Evolutionary conservation across 257 asterid genomes (phyloP), one percentile per base, ranked within the genome.

Genomic region (Leonotis leonurus): DNA sequence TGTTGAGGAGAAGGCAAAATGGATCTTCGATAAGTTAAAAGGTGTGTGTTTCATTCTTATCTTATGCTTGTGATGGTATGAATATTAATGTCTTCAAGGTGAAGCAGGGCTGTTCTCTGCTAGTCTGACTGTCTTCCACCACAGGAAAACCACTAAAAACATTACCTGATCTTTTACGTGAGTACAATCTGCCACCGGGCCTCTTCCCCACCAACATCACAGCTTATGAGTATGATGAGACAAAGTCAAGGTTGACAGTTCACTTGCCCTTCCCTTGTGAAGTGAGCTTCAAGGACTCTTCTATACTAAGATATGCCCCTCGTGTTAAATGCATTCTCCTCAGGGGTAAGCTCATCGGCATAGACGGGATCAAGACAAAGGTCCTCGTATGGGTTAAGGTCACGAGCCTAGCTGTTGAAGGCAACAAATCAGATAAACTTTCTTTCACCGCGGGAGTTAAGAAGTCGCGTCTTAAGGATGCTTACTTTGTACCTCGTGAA

Each of bases 1-100:
- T 10, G 91, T 89, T 61, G 97, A 89, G 76, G 95, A 86, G 71
- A 89, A 84, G 76, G 97, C 97, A 24, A 89, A 89, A 80, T 86
- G 94, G 94, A 71, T 89, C 53, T 89, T 89, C 74, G 77, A 89
- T 83, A 89, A 89, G 79, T 85, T 89, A 30, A 89, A 86, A 84
- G 97, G 97, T 89, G 30, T 8, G 65, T 60, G 21, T 7, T 56
- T n/a, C 70, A n/a, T n/a, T n/a, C n/a, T n/a, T n/a, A n/a, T n/a
- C n/a, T 13, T 27, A 1, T 67, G 29, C 44, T 27, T 37, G 24
- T 60, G 57, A 12, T 13, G 4, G n/a, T n/a, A 2, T 39, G 18
- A 39, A 39, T n/a, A n/a, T n/a, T n/a, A n/a, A n/a, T n/a, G n/a
- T n/a, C n/a, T n/a, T n/a, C n/a, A n/a, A n/a, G n/a, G n/a, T n/a